Evolutionary conservation across 2,329 filamentous ascomycete species (phyloP), one percentile per base, ranked within the genome.

Genomic region (Fonsecaea erecta): DNA sequence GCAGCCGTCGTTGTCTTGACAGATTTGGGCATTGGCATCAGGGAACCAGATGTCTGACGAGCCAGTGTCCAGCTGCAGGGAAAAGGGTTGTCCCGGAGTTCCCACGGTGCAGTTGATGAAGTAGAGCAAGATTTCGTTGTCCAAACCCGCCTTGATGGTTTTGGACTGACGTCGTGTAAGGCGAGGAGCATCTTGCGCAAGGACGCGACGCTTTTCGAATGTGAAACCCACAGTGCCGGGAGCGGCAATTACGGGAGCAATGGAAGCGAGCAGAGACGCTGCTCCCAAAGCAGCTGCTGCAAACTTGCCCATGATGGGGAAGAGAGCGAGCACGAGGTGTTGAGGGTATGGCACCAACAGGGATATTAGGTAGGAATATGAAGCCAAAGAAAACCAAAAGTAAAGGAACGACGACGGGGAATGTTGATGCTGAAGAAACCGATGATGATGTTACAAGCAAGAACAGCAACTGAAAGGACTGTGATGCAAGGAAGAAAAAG

Each of bases 41-140:
- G 71, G 70, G 48, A 90, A 84, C 87, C 88, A 90, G 24, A 90
- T 77, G 73, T 90, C 88, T 71, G 86, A 89, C 76, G 87, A 89
- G 56, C 88, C 88, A 5, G 88, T 90, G 75, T 90, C 88, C 60
- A 90, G 74, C 70, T 88, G 86, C 66, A 90, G 78, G 18, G 82
- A 81, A 51, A 90, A 71, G 1, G 75, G 70, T 73, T 88, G 86
- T 9, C 83, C 73, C 12, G 88, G 88, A 1, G 87, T 90, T 56
- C 88, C 88, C 54, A 90, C 70, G 5, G 85, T 83, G 54, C 80
- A 83, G 74, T 90, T 89, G 71, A 87, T 80, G 70, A 85, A 87
- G 75, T 90, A 90, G 30, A 90, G 79, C 8, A 68, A 26, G n/a
- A 64, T 34, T 48, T 68, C 68, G 53, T 72, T 72, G 56, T 62